phyloP scores from a whole-genome alignment of 352 stramenopile genomes.

The Phytophthora vignae region DNA sequence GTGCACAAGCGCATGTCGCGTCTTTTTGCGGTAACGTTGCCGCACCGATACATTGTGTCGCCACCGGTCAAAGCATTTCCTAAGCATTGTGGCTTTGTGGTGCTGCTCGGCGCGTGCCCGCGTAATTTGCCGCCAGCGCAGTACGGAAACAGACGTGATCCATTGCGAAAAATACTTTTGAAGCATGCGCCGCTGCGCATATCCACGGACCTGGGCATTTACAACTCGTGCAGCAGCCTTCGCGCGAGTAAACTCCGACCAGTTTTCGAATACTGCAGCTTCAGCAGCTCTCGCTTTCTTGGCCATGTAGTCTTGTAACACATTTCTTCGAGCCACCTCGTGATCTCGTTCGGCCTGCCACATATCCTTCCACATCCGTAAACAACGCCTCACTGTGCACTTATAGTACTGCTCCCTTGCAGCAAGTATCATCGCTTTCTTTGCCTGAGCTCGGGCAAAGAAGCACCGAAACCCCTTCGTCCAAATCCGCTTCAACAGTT shows the following conservation, averaged over 20 bases:
- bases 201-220: slow-evolving; percentile 42
- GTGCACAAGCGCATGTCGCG: slow-evolving; percentile 47
- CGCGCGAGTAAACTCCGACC: slow-evolving; percentile 30
- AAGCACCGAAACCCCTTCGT: slow-evolving; percentile 27
- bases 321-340: slow-evolving; percentile 3
- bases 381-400: slow-evolving; percentile 12
- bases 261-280: slow-evolving; percentile 20
- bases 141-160: slow-evolving; percentile 39
- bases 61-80: slow-evolving; percentile 50
- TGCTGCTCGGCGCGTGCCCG: slow-evolving; percentile 43
- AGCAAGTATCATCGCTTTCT: slow-evolving; percentile 14
- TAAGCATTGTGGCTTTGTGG: slow-evolving; percentile 26
- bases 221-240: slow-evolving; percentile 38
- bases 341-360: slow-evolving; percentile 19
- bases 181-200: slow-evolving; percentile 37
- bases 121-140: slow-evolving; percentile 58
- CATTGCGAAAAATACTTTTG: slow-evolving; percentile 36
- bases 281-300: slow-evolving; percentile 10
- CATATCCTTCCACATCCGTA: slow-evolving; percentile 28
- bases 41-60: slow-evolving; percentile 24
- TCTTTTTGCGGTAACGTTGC: slow-evolving; percentile 35
- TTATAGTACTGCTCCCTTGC: slow-evolving; percentile 12
- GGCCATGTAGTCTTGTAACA: slow-evolving; percentile 10
- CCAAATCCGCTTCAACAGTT: slow-evolving; percentile 37
- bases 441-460: slow-evolving; percentile 10